Percentiles rank a stretch among this genome's conserved stretches.
Evolutionary conservation across 2,329 filamentous ascomycete genomes (phyloP).

Genomic region (Beauveria sp.): DNA sequence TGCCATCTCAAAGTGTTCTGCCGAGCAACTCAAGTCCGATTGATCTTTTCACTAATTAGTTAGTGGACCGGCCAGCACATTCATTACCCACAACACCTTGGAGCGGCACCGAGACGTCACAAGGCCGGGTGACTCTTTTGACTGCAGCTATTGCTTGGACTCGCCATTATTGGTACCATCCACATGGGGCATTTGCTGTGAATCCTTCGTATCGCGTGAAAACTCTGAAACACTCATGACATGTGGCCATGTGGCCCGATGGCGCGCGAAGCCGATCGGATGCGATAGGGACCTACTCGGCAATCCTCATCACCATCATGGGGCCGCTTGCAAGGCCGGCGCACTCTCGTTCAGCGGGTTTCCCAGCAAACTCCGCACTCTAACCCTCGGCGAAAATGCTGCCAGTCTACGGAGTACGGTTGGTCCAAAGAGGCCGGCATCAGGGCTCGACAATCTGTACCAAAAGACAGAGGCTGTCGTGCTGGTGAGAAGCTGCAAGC

Average conservation of each 20-base stretch:
- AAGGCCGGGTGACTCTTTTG: slow-evolving; percentile 5
- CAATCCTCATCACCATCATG: neutral
- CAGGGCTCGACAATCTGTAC: neutral
- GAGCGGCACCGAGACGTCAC: slow-evolving; percentile 1
- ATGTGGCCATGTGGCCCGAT: neutral
- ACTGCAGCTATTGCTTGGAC: neutral
- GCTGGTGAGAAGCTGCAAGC: neutral
- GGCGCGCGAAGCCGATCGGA: neutral
- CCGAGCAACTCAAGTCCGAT: slow-evolving; percentile 2
- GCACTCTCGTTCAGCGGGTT: neutral
- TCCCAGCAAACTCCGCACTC: neutral
- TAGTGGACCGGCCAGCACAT: neutral
- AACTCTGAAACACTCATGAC: slow-evolving; percentile 1
- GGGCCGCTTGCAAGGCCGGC: neutral
- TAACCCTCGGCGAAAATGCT: neutral
- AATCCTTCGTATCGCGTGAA: neutral
- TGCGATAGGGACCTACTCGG: neutral
- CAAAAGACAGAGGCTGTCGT: neutral
- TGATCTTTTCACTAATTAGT: neutral
- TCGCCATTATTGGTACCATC: neutral
- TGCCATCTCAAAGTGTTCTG: neutral
- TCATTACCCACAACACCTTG: slow-evolving; percentile 1
- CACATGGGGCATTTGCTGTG: neutral
- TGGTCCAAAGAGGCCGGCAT: neutral
- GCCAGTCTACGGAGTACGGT: neutral